Evolutionary conservation across 2,329 filamentous ascomycete species (phyloP), one percentile per base, ranked within the genome.

Genomic region (Pseudonectria foliicola): DNA sequence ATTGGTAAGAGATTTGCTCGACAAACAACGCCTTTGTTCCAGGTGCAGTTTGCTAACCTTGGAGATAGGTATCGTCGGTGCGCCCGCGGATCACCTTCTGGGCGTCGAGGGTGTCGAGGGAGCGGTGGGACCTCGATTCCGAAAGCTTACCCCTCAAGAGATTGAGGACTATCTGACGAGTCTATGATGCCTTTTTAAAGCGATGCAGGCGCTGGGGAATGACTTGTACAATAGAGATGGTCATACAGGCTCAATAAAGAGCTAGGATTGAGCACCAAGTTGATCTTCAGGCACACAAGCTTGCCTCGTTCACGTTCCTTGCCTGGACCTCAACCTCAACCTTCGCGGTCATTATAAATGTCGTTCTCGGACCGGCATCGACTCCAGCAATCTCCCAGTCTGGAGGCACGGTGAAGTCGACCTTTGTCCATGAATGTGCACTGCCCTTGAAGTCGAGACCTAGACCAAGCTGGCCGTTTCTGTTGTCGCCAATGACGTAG

Each of bases 131-230:
- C 88, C 88, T 39, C 77, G 88, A 45, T 95, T 95, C 77, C 77
- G 88, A 65, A 94, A 95, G 75, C 70, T 98, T 64, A 95, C 78
- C 55, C 88, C 94, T 56, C 87, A 95, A 68, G 92, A 98, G 70
- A 96, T 98, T 58, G 92, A 98, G 72, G 92, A 98, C 65, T 98
- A 98, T 70, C 71, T 98, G 64, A 96, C 92, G 63, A 96, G 95
- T 76, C 79, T 98, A 76, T 96, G 75, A 80, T 59, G 37, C 43
- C 46, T 31, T 34, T 40, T 43, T 40, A 37, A n/a, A 45, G 44
- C 40, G 31, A 40, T 40, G 39, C 18, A 21, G 42, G 39, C 46
- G 48, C 35, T 41, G 51, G 37, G 40, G 49, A 50, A 53, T 51
- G 50, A 52, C 46, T 54, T 70, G 66, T 70, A 70, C 55, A 63